Base-by-base conservation (phyloP, 805 yeast genomes). In the Cyberlindnera americana region DNA sequence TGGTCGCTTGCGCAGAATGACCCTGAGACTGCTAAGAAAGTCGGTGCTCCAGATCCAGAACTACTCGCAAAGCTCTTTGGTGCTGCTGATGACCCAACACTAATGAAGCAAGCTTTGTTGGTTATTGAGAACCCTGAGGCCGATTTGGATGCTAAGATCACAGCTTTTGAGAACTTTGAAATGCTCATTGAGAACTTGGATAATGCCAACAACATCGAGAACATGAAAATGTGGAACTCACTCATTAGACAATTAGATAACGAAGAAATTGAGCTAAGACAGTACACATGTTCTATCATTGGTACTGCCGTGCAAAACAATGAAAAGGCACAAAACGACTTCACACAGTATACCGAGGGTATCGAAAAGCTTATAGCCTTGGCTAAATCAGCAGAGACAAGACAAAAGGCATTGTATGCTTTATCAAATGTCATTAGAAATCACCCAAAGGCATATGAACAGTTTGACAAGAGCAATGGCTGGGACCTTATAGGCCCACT, bases 221-320 rank as follows among this genome's bases (percentile, higher is more conserved):
- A 83, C 52, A 58, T 90, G 69, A 77, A 78, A 48, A 71, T 89
- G 47, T 93, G 98, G 99, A 77, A 72, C 17, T 68, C 80, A 3
- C 59, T 90, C 30, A 66, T 88, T n/a, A 58, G 61, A 1, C 73
- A 74, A 37, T 65, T 89, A 35, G 64, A 66, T 22, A 63, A 66
- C 6, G 65, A 66, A 3, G 46, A 46, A 12, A 66, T 65, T 3
- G 69, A 67, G 14, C 60, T 91, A 23, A 69, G 79, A 42, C 65
- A 73, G 8, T 66, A 69, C 40, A 83, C 90, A 1, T 78, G 85
- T 43, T 80, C 93, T 26, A 75, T 84, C 29, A 73, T 90, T 18
- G 96, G 95, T 2, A 84, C 91, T 0, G 95, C 98, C 0, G 95
- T 85, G 4, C 99, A 93, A 62, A 93, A 93, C 60, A 93, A 93